Base-by-base conservation (phyloP, 2,329 filamentous ascomycete genomes). In the Rhynchosporium agropyri region DNA sequence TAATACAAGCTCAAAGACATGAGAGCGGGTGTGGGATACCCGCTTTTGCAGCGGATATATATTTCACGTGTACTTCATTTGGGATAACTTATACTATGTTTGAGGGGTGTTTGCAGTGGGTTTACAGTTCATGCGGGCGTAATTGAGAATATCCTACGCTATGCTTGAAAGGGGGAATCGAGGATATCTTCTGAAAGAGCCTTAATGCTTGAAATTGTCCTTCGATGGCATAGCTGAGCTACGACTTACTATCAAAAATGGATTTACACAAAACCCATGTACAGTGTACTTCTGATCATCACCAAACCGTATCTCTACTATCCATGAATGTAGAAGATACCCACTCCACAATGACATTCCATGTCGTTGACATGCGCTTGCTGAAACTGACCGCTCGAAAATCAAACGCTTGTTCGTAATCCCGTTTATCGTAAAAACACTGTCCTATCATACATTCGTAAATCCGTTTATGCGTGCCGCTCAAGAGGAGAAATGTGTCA, bases 371-470 rank as follows among this genome's bases (percentile, higher is more conserved):
- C 10, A 15, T 28, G n/a, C 46, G 46, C 57, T 42, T 46, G 46
- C 57, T 59, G 28, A 45, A 26, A 33, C 31, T 29, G 46, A n/a
- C 31, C 38, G 53, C 53, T 57, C 33, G 12, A 36, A 29, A 57
- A 33, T 38, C 38, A 12, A 6, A 50, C 38, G 48, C 48, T 31
- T 36, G 20, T 20, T 20, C 36, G n/a, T 2, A 13, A 50, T 48
- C 36, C 53, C 43, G 28, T 36, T 10, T 38, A 12, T 40, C 46
- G 7, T 29, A 29, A 49, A 38, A 49, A 26, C n/a, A 51, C 29
- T 29, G 10, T 33, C 31, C 12, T 50, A 60, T 63, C 8, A 53
- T 53, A 60, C 57, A 53, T 42, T 63, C 61, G 55, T 63, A 56
- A 63, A 45, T 10, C 60, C 61, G 36, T 63, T 20, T 20, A 20